These are phyloP conservation scores for Zizania latifolia DNA, from an alignment of 176 grass and related monocot species.

Conservation along the genomic window DNA sequence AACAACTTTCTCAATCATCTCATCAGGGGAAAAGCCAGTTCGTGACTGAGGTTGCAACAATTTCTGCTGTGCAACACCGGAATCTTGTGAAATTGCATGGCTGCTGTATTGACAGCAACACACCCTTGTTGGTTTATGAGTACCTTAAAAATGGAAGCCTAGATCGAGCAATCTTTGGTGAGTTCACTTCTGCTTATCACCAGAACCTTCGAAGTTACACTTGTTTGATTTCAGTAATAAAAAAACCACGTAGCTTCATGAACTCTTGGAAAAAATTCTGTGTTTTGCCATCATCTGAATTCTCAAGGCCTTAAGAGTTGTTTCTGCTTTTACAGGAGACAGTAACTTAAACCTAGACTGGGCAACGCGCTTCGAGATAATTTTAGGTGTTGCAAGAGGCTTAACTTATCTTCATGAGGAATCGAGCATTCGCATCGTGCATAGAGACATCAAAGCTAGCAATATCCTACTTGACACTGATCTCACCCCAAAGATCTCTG, in stretches of 20 bases:
- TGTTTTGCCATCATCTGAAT: not conserved
- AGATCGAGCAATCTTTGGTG: slow-evolving; percentile 63
- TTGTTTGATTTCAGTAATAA: too few relatives aligned
- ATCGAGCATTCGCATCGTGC: slow-evolving; percentile 52
- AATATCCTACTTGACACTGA: slow-evolving; percentile 54
- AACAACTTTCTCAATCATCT: slow-evolving; percentile 43
- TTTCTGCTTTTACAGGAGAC: slow-evolving; percentile 14
- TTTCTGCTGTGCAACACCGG: slow-evolving; percentile 36
- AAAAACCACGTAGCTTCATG: too few relatives aligned
- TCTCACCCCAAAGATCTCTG: slow-evolving; percentile 59
- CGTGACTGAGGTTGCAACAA: slow-evolving; percentile 41
- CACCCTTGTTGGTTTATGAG: slow-evolving; percentile 56
- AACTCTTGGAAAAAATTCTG: not conserved
- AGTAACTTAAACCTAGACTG: slow-evolving; percentile 43
- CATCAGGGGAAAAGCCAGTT: slow-evolving; percentile 52
- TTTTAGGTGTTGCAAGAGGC: slow-evolving; percentile 48
- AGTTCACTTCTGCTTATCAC: not conserved
- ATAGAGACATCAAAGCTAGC: slow-evolving; percentile 70
- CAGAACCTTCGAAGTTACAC: too few relatives aligned
- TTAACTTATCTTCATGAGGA: slow-evolving; percentile 66
- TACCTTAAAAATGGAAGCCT: slow-evolving; percentile 68
- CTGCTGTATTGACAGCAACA: slow-evolving; percentile 53
- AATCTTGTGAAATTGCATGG: slow-evolving; percentile 47
- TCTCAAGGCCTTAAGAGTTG: not conserved
- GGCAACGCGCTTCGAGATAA: slow-evolving; percentile 50